These are phyloP conservation scores for Dictyostelium brefeldianum DNA, from an alignment of 78 protist species.

Conservation along the genomic window DNA sequence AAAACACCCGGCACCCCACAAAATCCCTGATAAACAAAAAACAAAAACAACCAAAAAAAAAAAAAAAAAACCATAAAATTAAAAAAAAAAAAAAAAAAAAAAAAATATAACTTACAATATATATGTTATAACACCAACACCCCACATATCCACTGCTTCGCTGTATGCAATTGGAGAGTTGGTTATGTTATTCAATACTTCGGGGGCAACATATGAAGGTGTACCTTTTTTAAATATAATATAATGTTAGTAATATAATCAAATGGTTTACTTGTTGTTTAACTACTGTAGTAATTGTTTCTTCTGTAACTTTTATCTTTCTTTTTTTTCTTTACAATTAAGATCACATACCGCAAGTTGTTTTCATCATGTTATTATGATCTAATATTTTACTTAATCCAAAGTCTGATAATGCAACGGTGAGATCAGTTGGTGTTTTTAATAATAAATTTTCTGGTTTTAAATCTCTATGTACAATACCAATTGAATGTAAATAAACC, in stretches of 20 bases:
- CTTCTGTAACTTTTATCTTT: too few relatives aligned
- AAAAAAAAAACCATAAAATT: neutral
- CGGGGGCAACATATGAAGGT: constrained; percentile 88
- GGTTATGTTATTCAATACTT: constrained; percentile 52
- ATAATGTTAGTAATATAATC: neutral
- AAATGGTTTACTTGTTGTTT: too few relatives aligned
- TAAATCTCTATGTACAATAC: constrained; percentile 93
- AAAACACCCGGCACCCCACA: too few relatives aligned
- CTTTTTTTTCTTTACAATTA: too few relatives aligned
- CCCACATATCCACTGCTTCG: constrained; percentile 86
- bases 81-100: neutral
- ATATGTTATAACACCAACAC: constrained; percentile 86
- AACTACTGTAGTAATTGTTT: too few relatives aligned
- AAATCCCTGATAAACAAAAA: too few relatives aligned
- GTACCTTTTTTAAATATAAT: constrained; percentile 13
- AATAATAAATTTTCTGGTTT: constrained; percentile 92
- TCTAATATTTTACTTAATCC: constrained; percentile 84
- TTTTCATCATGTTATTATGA: constrained; percentile 72
- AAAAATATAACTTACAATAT: constrained; percentile 55
- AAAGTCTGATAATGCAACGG: constrained; percentile 89
- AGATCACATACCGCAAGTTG: constrained; percentile 94
- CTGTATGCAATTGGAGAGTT: constrained; percentile 64
- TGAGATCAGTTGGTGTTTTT: constrained; percentile 28
- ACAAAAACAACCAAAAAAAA: neutral
- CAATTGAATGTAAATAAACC: constrained; percentile 85